phyloP scores from a whole-genome alignment of 176 grass and related monocot genomes.

The Bonia amplexicaulis region DNA sequence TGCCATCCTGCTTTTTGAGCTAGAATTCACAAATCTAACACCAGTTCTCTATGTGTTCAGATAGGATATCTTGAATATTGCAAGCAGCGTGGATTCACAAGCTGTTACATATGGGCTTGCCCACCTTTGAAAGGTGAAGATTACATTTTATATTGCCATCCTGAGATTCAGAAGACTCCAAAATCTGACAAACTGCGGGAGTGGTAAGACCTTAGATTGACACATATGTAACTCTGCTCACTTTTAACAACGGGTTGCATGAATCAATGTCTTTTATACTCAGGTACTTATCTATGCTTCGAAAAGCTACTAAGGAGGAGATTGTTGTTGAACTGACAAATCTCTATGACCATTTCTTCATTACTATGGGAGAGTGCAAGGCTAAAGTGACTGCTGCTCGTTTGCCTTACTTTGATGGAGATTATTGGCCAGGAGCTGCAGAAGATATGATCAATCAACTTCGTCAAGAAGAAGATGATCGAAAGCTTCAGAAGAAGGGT shows the following conservation, averaged over 20 bases:
- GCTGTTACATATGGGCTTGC: slow-evolving; percentile 99
- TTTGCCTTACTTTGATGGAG: slow-evolving; percentile 95
- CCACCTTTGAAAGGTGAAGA: slow-evolving; percentile 99
- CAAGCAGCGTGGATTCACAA: slow-evolving; percentile 97
- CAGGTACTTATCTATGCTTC: slow-evolving; percentile 99
- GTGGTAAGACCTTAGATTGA: slow-evolving; percentile 55
- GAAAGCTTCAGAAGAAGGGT: slow-evolving; percentile 84
- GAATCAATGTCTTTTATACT: slow-evolving; percentile 5
- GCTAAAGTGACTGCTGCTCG: slow-evolving; percentile 92
- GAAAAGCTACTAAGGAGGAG: slow-evolving; percentile 81
- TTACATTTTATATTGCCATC: slow-evolving; percentile 99
- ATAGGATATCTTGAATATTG: slow-evolving; percentile 99
- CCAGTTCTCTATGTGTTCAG: slow-evolving; percentile 45
- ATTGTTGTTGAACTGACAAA: slow-evolving; percentile 96
- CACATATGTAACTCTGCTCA: not conserved
- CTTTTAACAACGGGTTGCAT: not conserved
- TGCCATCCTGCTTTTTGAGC: not conserved
- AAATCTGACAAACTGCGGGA: slow-evolving; percentile 99
- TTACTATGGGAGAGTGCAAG: slow-evolving; percentile 72
- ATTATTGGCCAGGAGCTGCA: slow-evolving; percentile 99
- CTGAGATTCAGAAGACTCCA: slow-evolving; percentile 99
- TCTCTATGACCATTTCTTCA: slow-evolving; percentile 93
- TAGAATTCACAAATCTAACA: slow-evolving; percentile 18
- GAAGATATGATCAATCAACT: slow-evolving; percentile 99
- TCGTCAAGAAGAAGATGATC: slow-evolving; percentile 85